A percentile compares a stretch with the other conserved stretches of the same genome.
These are phyloP conservation scores for Cryphonectria naterciae DNA, from an alignment of 2,329 filamentous ascomycete genomes.

Conservation along the genomic window DNA sequence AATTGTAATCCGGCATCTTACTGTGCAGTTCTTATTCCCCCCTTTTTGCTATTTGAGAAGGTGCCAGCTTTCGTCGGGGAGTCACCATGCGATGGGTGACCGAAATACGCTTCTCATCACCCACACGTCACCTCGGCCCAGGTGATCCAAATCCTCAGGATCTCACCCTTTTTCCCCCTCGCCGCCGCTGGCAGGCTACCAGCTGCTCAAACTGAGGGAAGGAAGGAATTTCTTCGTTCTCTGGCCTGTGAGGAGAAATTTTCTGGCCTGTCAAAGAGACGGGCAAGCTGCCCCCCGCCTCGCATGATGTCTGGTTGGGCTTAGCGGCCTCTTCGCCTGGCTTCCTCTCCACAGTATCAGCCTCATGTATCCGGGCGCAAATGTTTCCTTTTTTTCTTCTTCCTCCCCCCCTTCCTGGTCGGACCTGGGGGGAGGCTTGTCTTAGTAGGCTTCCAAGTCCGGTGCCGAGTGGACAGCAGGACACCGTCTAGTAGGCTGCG, in stretches of 20 bases:
- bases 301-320: not conserved
- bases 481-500: not conserved
- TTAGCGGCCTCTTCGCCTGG: not conserved
- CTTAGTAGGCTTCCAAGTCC: not conserved
- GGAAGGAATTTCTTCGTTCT: not conserved
- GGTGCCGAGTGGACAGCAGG: not conserved
- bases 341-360: slow-evolving; percentile 4
- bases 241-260: not conserved
- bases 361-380: slow-evolving; percentile 30
- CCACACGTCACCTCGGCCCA: not conserved
- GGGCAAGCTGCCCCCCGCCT: not conserved
- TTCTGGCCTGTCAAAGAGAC: not conserved
- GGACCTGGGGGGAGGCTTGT: not conserved
- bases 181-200: slow-evolving; percentile 1
- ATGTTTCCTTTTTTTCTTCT: slow-evolving; percentile 11
- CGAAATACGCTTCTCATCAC: not conserved
- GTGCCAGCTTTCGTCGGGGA: not conserved
- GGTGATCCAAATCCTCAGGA: not conserved
- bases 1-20: not conserved
- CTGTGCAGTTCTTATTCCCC: not conserved
- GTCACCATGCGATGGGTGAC: not conserved
- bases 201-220: not conserved
- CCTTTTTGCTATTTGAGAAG: not conserved
- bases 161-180: not conserved
- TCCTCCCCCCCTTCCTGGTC: not conserved